Evolutionary conservation across 2,329 filamentous ascomycete species (phyloP).

Genomic region (Aspergillus aculeatus): DNA sequence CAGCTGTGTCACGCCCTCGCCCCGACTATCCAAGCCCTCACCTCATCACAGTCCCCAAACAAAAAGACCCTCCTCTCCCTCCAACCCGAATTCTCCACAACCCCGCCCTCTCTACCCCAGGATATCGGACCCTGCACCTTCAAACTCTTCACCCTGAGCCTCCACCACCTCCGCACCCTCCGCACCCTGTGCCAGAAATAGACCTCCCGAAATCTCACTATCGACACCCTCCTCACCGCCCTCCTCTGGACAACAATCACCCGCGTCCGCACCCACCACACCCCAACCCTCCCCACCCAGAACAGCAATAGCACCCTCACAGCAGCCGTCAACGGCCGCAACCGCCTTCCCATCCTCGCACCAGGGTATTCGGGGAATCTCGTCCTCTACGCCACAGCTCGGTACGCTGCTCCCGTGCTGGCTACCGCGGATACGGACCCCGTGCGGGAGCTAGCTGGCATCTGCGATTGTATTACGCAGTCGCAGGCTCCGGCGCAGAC

Average conservation of each 20-base stretch:
- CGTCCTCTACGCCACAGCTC: constrained; percentile 2
- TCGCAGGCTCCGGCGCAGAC: constrained; percentile 2
- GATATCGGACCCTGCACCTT: not conserved
- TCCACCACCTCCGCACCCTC: constrained; percentile 1
- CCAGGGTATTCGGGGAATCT: constrained; percentile 2
- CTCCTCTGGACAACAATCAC: constrained; percentile 17
- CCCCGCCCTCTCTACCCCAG: not conserved
- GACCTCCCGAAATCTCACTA: not conserved
- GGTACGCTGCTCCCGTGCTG: not conserved
- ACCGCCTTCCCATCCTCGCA: not conserved
- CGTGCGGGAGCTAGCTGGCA: not conserved
- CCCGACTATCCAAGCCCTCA: no score
- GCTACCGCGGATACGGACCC: not conserved
- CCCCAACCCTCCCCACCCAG: not conserved
- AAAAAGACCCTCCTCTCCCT: not conserved
- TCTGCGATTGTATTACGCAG: constrained; percentile 1
- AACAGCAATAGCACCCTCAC: not conserved
- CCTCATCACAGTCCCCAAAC: no score
- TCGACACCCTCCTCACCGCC: constrained; percentile 11
- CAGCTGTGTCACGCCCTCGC: no score
- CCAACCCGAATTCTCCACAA: constrained; percentile 10
- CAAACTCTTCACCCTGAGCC: not conserved
- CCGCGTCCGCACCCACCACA: not conserved
- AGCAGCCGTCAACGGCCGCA: constrained; percentile 8
- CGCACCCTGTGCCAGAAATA: not conserved